These are phyloP conservation scores for Alloascoidea hylecoeti DNA, from an alignment of 805 yeast genomes.

Conservation along the genomic window DNA sequence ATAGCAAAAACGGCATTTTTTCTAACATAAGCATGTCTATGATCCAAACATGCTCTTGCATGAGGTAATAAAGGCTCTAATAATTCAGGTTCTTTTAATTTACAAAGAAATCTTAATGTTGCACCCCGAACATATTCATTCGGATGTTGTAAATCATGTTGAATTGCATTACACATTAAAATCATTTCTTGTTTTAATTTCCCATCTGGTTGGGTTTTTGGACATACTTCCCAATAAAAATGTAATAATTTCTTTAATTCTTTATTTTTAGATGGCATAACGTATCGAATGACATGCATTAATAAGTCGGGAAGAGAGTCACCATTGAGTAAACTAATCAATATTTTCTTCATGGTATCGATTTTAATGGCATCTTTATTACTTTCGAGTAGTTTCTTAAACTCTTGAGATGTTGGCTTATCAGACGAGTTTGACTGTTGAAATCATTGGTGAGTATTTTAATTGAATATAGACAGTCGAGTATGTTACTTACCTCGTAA, in stretches of 20 bases:
- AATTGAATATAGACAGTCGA: background rate
- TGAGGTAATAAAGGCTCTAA: conserved; percentile 93
- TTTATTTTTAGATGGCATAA: conserved; percentile 91
- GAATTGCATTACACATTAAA: conserved; percentile 93
- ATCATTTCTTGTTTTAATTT: conserved; percentile 97
- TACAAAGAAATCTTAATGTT: conserved; percentile 82
- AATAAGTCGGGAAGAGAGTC: conserved; percentile 84
- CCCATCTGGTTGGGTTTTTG: conserved; percentile 78
- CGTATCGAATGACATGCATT: conserved; percentile 94
- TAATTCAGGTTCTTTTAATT: conserved; percentile 83
- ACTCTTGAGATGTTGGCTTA: conserved; percentile 47
- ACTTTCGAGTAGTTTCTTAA: conserved; percentile 68
- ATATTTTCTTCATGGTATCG: conserved; percentile 78
- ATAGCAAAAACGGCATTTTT: conserved; percentile 94
- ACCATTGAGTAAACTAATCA: conserved; percentile 81
- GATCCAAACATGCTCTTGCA: conserved; percentile 81
- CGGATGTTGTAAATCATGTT: conserved; percentile 95
- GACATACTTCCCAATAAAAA: conserved; percentile 96
- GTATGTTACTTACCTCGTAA: background rate
- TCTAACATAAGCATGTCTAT: conserved; percentile 95
- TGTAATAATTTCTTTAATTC: conserved; percentile 84
- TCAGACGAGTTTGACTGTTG: conserved; percentile 8
- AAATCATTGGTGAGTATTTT: background rate
- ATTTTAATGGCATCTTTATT: conserved; percentile 82
- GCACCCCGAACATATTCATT: conserved; percentile 95